Conservation (phyloP, 805 yeast species). For the Blastobotrys muscicola region DNA sequence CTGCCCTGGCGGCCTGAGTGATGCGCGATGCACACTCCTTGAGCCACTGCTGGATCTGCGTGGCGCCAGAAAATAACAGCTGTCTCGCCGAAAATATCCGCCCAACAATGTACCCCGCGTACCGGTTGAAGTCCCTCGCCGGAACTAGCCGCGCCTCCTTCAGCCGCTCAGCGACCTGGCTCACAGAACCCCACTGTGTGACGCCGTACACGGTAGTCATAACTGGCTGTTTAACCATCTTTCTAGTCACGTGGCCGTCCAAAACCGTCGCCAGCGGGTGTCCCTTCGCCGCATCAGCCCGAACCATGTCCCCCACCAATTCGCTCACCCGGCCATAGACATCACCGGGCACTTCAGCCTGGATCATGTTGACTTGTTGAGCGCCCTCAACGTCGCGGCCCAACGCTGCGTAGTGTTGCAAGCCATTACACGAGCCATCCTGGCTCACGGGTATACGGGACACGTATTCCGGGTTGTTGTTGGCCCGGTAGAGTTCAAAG, state of each 20-base stretch:
- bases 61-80: slow-evolving; percentile 82
- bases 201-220: slow-evolving; percentile 99
- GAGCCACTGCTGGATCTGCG: slow-evolving; percentile 89
- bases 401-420: slow-evolving; percentile 59
- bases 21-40: slow-evolving; percentile 69
- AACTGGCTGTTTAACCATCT: slow-evolving; percentile 90
- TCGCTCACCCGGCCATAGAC: slow-evolving; percentile 47
- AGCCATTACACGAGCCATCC: slow-evolving; percentile 59
- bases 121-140: neutral
- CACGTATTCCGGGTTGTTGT: slow-evolving; percentile 36
- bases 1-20: too few relatives aligned
- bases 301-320: slow-evolving; percentile 36
- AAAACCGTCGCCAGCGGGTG: slow-evolving; percentile 30
- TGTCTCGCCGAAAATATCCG: slow-evolving; percentile 76
- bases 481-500: slow-evolving; percentile 45
- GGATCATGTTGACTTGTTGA: slow-evolving; percentile 45
- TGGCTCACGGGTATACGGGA: slow-evolving; percentile 52
- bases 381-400: slow-evolving; percentile 62
- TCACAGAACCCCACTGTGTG: slow-evolving; percentile 86
- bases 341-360: slow-evolving; percentile 48
- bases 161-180: slow-evolving; percentile 73
- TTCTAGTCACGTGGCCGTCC: slow-evolving; percentile 61
- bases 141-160: slow-evolving; percentile 18
- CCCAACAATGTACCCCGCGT: slow-evolving; percentile 56
- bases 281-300: slow-evolving; percentile 19